Evolutionary conservation across 2,329 filamentous ascomycete species (phyloP), one percentile per base, ranked within the genome.

Genomic region (Zasmidium citrigriseum): DNA sequence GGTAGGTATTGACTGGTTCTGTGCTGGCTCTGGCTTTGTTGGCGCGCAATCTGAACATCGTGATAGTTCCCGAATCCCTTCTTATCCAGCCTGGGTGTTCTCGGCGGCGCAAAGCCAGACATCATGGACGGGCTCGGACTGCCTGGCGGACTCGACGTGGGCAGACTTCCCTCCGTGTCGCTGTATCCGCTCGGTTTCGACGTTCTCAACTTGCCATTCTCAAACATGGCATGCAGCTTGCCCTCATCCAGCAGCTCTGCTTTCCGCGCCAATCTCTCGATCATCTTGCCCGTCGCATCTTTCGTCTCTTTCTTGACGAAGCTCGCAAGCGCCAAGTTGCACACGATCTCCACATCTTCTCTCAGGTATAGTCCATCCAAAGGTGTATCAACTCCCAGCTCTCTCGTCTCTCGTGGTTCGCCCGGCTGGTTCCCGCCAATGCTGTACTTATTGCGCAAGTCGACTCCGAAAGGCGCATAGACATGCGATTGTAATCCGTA

Each of bases 401-500:
- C 87, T 21, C 80, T 78, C 21, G 77, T 74, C 74, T 88, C 84
- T 1, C 84, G 82, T 1, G 83, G 78, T 72, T 90, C 87, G 50
- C 86, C 87, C 0, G 86, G 83, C 72, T 89, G 86, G 70, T 89
- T 89, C 7, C 87, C 87, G 60, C 80, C 82, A 55, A 90, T 85
- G 68, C 83, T 82, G 72, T 89, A 90, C 66, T 83, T 88, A 75
- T 86, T 87, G 62, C 87, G 81, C 71, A 89, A 73, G 70, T 90
- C 87, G 52, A 89, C 80, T 61, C 81, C 83, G 70, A 89, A 82
- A 27, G 87, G 87, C 45, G 85, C 86, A 70, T 89, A 89, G 53
- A 86, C 86, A 75, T 90, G 87, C 10, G 86, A 88, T 75, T 90
- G 87, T 59, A 90, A 75, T 2, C 87, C 87, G 83, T 86, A 89